Percentiles rank a stretch among this genome's conserved stretches.
Evolutionary conservation across 441 rosid genomes (phyloP).

Genomic region (Pelargonium citronellum): DNA sequence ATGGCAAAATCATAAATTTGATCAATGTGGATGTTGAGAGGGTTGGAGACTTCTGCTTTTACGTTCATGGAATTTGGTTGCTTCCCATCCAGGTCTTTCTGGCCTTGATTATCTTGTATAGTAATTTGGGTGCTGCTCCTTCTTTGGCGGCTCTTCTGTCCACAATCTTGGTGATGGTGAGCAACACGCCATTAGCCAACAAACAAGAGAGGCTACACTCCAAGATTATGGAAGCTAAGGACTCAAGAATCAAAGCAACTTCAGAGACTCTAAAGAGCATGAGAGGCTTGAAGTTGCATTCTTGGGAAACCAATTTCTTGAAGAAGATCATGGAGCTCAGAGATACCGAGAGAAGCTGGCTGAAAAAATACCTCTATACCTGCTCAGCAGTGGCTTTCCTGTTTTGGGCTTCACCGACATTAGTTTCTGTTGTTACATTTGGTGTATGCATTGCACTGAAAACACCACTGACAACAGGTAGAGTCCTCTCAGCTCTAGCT

Average conservation of each 20-base stretch:
- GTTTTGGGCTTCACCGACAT: slow-evolving; percentile 57
- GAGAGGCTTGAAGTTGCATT: slow-evolving; percentile 59
- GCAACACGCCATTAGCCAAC: slow-evolving; percentile 58
- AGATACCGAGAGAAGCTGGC: slow-evolving; percentile 43
- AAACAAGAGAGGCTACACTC: slow-evolving; percentile 50
- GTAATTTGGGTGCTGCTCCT: slow-evolving; percentile 56
- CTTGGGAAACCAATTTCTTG: slow-evolving; percentile 56
- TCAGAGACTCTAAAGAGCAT: slow-evolving; percentile 68
- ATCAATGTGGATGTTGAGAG: slow-evolving; percentile 63
- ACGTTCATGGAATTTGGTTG: slow-evolving; percentile 66
- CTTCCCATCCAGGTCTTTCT: slow-evolving; percentile 56
- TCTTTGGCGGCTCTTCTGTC: slow-evolving; percentile 46
- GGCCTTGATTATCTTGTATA: slow-evolving; percentile 48
- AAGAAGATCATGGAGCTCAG: slow-evolving; percentile 49
- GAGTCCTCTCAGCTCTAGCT: slow-evolving; percentile 61
- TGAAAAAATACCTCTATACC: slow-evolving; percentile 47
- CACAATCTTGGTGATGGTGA: slow-evolving; percentile 52
- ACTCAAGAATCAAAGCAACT: slow-evolving; percentile 58
- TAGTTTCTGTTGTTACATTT: slow-evolving; percentile 51
- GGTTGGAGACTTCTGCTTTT: slow-evolving; percentile 57
- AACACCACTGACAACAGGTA: slow-evolving; percentile 43
- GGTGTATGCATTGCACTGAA: slow-evolving; percentile 42
- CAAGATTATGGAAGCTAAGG: slow-evolving; percentile 64
- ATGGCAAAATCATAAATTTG: slow-evolving; percentile 50
- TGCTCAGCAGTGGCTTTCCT: slow-evolving; percentile 52